Evolutionary conservation across 768 basidiomycete genomes (phyloP).

Genomic region (Kwoniella shandongensis): DNA sequence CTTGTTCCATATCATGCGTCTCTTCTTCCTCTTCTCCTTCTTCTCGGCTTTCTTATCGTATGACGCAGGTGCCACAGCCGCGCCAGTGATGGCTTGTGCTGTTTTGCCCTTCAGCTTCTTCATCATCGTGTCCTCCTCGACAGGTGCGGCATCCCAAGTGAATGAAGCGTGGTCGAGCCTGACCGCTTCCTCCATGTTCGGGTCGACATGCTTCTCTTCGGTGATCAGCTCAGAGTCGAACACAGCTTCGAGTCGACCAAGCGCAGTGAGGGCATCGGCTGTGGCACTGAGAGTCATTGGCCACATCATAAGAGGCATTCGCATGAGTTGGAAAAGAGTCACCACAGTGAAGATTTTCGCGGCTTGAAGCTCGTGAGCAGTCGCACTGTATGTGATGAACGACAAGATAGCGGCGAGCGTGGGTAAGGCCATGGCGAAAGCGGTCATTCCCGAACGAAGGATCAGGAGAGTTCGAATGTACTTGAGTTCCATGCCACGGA

Average conservation of each 20-base stretch:
- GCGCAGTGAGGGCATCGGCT: slow-evolving; percentile 79
- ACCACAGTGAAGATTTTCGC: slow-evolving; percentile 79
- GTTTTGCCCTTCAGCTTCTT: slow-evolving; percentile 32
- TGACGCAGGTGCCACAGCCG: background rate
- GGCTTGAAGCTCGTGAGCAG: slow-evolving; percentile 53
- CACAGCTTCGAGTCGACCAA: slow-evolving; percentile 71
- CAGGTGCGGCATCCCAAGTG: slow-evolving; percentile 74
- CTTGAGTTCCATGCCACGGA: slow-evolving; percentile 70
- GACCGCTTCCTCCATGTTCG: slow-evolving; percentile 64
- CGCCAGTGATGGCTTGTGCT: slow-evolving; percentile 27
- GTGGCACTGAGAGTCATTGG: slow-evolving; percentile 64
- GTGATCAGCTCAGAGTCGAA: slow-evolving; percentile 79
- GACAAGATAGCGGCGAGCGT: slow-evolving; percentile 71
- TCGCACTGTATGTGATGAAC: slow-evolving; percentile 69
- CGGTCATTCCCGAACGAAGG: slow-evolving; percentile 67
- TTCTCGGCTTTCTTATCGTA: slow-evolving; percentile 8
- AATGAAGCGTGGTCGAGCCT: slow-evolving; percentile 70
- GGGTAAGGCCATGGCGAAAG: slow-evolving; percentile 68
- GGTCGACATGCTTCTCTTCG: slow-evolving; percentile 63
- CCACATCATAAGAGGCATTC: slow-evolving; percentile 74
- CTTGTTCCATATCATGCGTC: slow-evolving; percentile 35
- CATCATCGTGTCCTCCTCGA: slow-evolving; percentile 46
- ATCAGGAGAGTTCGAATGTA: slow-evolving; percentile 57
- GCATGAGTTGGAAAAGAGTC: slow-evolving; percentile 77
- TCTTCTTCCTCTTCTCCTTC: slow-evolving; percentile 22